A percentile compares a stretch with the other conserved stretches of the same genome.
phyloP scores from a whole-genome alignment of 2,329 filamentous ascomycete genomes.

The Cercospora sp. region DNA sequence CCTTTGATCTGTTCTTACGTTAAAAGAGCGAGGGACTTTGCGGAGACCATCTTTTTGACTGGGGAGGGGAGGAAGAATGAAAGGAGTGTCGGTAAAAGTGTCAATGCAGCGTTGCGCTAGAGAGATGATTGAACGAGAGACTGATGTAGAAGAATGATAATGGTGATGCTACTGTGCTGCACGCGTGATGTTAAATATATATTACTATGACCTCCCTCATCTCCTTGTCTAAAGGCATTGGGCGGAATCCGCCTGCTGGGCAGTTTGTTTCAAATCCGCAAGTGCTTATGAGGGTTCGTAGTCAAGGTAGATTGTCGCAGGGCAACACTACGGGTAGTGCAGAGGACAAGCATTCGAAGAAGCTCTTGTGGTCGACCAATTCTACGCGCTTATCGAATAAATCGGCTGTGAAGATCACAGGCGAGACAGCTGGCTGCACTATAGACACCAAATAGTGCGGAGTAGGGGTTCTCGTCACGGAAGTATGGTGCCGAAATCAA shows the following conservation, averaged over 20 bases:
- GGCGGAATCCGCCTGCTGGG: neutral
- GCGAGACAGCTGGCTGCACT: neutral
- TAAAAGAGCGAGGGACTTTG: too few relatives aligned
- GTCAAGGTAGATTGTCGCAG: neutral
- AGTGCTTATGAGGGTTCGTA: neutral
- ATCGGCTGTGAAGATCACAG: neutral
- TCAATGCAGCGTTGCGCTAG: too few relatives aligned
- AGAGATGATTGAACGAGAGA: too few relatives aligned
- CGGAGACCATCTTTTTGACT: too few relatives aligned
- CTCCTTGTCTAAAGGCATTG: neutral
- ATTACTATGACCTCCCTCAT: neutral
- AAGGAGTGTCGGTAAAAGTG: too few relatives aligned
- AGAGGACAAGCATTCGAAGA: neutral
- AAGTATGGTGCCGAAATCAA: neutral
- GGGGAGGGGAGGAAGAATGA: too few relatives aligned
- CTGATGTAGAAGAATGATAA: neutral
- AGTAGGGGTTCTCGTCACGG: neutral
- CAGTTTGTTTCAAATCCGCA: neutral
- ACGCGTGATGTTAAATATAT: neutral
- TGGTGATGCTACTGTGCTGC: neutral
- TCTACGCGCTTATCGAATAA: neutral
- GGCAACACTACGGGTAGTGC: neutral
- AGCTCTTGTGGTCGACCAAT: neutral
- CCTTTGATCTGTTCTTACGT: too few relatives aligned
- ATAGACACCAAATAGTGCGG: neutral